A percentile compares a stretch with the other conserved stretches of the same genome.
These are phyloP conservation scores for Hypoxylon sp. DNA, from an alignment of 2,329 filamentous ascomycete species.

Conservation along the genomic window DNA sequence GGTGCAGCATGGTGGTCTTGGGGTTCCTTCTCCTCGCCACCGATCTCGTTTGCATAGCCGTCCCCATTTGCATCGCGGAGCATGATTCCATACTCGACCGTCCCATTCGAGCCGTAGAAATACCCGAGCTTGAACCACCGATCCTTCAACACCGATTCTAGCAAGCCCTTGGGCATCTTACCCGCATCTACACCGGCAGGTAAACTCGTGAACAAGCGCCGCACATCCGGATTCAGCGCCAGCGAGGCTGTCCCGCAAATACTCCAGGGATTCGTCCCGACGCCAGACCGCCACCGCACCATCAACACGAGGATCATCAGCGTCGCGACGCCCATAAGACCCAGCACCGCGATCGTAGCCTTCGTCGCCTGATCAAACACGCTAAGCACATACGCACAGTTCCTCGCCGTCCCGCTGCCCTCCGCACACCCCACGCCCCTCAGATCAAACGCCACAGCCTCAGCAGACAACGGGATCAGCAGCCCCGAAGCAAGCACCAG, in stretches of 20 bases:
- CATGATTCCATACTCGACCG: constrained; percentile 52
- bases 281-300: constrained; percentile 52
- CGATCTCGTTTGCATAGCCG: background rate
- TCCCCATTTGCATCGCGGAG: constrained; percentile 35
- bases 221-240: constrained; percentile 45
- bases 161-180: constrained; percentile 35
- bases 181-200: constrained; percentile 39
- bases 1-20: constrained; percentile 27
- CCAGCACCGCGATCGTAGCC: constrained; percentile 50
- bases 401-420: constrained; percentile 43
- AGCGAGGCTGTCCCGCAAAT: constrained; percentile 54
- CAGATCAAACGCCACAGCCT: constrained; percentile 52
- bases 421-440: constrained; percentile 47
- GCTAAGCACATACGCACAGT: constrained; percentile 53
- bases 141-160: constrained; percentile 43
- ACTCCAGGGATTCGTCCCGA: constrained; percentile 56
- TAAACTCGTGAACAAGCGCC: constrained; percentile 42
- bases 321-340: constrained; percentile 50
- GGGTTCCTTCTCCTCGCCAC: constrained; percentile 23
- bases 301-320: constrained; percentile 49
- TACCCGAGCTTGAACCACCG: constrained; percentile 51
- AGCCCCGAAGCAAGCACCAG: constrained; percentile 50
- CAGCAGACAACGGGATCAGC: constrained; percentile 52
- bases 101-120: constrained; percentile 47
- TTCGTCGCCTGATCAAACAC: constrained; percentile 48